Base-by-base conservation (phyloP, 129 eudicot genomes). In the Arctium minus region DNA sequence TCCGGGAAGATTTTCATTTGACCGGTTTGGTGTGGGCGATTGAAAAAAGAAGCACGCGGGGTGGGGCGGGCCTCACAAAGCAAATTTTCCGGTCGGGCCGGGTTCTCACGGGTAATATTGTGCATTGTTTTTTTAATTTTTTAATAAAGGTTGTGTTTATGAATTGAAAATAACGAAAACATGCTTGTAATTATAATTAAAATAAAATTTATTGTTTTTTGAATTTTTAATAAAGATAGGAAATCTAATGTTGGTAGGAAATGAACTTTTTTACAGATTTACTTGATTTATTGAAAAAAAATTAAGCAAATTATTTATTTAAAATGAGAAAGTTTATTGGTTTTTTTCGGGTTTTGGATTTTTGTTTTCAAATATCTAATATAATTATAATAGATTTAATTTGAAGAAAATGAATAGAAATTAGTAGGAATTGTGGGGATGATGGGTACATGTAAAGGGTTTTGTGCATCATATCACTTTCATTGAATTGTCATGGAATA, bases 401-500 rank as follows among this genome's bases (percentile, higher is more conserved):
- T 60, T 18, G 29, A n/a, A 5, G 68, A 13, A 60, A n/a, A 60
- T 60, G 29, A 4, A 18, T 60, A 18, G 68, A 17, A 60, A n/a
- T n/a, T 60, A 60, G 68, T 60, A 60, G 68, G 30, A 18, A 60
- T 15, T 60, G 68, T 60, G 5, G 68, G 68, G 2, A 29, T 60
- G 27, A 60, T 60, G 68, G 40, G 56, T 33, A 27, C 64, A 69
- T 50, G 37, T 64, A 68, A 83, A 79, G 40, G 75, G 78, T 29
- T 70, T 76, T 83, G 65, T 83, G 64, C 78, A 77, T 83, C 77
- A 83, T 70, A 76, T 83, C 82, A 31, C 73, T 83, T 83, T 83
- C 86, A 77, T 77, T 82, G 80, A 70, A 82, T 72, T 42, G 56
- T 46, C 82, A 15, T 73, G 8, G 72, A 77, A 72, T 74, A 64